Conservation (phyloP, 83 land plant genomes). For the Picea abies region DNA sequence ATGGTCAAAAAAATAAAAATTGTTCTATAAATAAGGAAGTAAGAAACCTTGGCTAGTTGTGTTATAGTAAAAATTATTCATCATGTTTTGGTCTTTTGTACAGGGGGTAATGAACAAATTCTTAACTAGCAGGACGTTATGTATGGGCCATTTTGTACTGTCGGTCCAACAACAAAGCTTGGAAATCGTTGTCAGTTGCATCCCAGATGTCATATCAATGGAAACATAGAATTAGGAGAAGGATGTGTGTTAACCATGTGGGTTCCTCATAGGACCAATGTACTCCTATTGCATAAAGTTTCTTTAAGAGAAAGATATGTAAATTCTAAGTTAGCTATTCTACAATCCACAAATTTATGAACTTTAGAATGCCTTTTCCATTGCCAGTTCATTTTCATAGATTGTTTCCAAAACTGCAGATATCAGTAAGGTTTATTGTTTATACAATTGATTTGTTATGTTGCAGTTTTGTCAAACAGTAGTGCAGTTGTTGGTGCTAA, state of each 20-base stretch:
- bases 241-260: slow-evolving; percentile 66
- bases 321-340: not conserved
- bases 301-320: not conserved
- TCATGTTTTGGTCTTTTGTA: not conserved
- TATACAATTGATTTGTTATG: no score
- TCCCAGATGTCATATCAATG: slow-evolving; percentile 27
- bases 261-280: slow-evolving; percentile 22
- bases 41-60: not conserved
- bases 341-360: not conserved
- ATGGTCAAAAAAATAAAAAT: not conserved
- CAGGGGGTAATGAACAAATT: not conserved
- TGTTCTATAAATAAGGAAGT: not conserved
- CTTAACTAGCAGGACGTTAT: slow-evolving; percentile 53
- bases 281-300: not conserved
- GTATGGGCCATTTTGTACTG: slow-evolving; percentile 88
- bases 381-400: not conserved
- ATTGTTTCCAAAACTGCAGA: not conserved
- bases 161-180: slow-evolving; percentile 33
- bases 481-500: slow-evolving; percentile 93
- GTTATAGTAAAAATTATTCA: not conserved
- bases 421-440: not conserved
- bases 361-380: not conserved
- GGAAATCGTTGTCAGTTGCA: no score
- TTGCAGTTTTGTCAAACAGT: slow-evolving; percentile 41
- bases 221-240: slow-evolving; percentile 77